Conservation (phyloP, 192 early-diverging fungal species). For the Coemansia sp. region DNA sequence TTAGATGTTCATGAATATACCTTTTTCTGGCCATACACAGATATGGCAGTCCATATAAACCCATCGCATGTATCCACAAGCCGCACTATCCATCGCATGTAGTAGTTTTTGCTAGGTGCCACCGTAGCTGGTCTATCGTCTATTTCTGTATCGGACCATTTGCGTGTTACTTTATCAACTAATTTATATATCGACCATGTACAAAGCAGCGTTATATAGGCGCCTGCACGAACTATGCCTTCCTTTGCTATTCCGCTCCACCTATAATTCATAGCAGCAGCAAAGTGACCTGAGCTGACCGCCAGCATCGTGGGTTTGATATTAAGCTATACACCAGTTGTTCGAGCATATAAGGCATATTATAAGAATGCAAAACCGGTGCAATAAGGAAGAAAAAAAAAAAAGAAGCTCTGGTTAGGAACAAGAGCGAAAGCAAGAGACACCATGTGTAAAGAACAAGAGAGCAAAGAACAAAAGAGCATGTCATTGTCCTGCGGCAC, state of each 20-base stretch:
- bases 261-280: background rate
- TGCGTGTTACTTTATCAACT: slow-evolving; percentile 1
- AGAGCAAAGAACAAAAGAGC: too few relatives aligned
- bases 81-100: background rate
- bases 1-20: background rate
- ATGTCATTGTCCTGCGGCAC: too few relatives aligned
- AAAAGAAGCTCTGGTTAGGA: background rate
- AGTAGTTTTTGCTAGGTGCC: too few relatives aligned
- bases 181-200: slow-evolving; percentile 20
- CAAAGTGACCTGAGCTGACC: background rate
- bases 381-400: slow-evolving; percentile 11
- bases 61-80: background rate
- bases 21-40: slow-evolving; percentile 10
- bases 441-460: too few relatives aligned
- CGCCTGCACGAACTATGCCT: slow-evolving; percentile 2
- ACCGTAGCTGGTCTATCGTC: background rate
- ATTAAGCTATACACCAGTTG: background rate
- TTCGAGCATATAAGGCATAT: background rate
- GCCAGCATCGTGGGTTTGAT: background rate
- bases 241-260: slow-evolving; percentile 3
- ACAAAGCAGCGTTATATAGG: slow-evolving; percentile 20
- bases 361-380: slow-evolving; percentile 1
- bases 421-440: background rate
- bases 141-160: slow-evolving; percentile 9
- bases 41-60: slow-evolving; percentile 6